These are phyloP conservation scores for Eucalyptus cloeziana DNA, from an alignment of 345 rosid species.

Conservation along the genomic window DNA sequence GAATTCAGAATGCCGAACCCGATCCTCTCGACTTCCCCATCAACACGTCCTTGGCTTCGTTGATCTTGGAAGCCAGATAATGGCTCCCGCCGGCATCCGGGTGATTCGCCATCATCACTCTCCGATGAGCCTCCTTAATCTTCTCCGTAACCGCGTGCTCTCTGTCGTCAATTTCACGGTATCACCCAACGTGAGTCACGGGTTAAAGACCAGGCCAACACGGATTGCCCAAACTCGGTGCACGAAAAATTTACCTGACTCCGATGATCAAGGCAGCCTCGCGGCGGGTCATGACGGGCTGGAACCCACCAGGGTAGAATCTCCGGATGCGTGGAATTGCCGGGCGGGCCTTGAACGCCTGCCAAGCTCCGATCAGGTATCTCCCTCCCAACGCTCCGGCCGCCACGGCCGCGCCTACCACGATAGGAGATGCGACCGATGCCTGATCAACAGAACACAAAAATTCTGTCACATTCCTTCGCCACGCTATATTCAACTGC, in stretches of 20 bases:
- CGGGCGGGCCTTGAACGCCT: constrained; percentile 22
- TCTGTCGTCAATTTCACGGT: not conserved
- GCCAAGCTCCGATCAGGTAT: constrained; percentile 16
- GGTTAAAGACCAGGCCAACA: not conserved
- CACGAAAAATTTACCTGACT: not conserved
- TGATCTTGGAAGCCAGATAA: constrained; percentile 28
- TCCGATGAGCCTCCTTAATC: constrained; percentile 24
- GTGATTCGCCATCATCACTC: constrained; percentile 29
- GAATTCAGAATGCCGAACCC: constrained; percentile 9
- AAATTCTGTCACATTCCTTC: not conserved
- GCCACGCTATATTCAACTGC: not conserved
- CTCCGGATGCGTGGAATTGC: constrained; percentile 1
- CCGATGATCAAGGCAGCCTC: constrained; percentile 31
- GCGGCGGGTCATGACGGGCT: constrained; percentile 13
- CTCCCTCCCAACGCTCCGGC: constrained; percentile 21
- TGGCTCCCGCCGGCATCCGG: constrained; percentile 42
- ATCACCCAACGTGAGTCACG: not conserved
- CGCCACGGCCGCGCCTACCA: constrained; percentile 9
- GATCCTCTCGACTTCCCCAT: constrained; percentile 9
- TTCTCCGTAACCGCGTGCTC: constrained; percentile 7
- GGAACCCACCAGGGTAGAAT: constrained; percentile 30
- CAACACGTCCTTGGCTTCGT: constrained; percentile 22
- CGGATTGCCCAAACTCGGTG: not conserved
- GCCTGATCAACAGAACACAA: not conserved
- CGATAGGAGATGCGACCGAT: not conserved